Percentiles rank a stretch among this genome's conserved stretches.
These are phyloP conservation scores for Calonectria leucothoes DNA, from an alignment of 2,329 filamentous ascomycete species.

Conservation along the genomic window DNA sequence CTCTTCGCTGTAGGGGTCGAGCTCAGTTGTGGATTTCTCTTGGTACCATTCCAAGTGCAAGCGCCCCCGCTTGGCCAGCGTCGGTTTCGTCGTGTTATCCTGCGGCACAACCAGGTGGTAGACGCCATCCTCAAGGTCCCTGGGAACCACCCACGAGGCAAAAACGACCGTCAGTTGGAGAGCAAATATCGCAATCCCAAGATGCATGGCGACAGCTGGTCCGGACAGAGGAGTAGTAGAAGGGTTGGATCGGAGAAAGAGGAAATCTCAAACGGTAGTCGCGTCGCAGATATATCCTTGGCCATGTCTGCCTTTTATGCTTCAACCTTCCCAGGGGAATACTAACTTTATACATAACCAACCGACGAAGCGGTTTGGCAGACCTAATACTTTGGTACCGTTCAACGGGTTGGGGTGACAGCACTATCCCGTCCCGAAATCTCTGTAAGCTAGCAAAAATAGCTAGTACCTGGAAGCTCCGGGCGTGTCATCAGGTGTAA, in stretches of 20 bases:
- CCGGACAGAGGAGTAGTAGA: no score
- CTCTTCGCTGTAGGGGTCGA: background rate
- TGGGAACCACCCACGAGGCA: conserved; percentile 8
- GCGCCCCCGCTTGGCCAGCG: background rate
- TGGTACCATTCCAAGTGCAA: background rate
- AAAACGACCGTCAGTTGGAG: background rate
- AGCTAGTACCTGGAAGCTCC: no score
- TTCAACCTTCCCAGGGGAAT: background rate
- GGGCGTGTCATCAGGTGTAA: background rate
- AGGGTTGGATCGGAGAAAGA: background rate
- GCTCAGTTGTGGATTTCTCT: background rate
- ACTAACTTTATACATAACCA: no score
- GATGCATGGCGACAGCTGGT: background rate
- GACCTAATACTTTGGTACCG: no score
- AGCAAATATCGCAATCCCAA: background rate
- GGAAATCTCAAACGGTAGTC: background rate
- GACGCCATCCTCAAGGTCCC: conserved; percentile 15
- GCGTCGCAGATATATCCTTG: background rate
- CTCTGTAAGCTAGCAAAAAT: no score
- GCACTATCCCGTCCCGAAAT: no score
- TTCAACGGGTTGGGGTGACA: no score
- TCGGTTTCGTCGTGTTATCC: background rate
- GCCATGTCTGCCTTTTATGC: background rate
- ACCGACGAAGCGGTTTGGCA: no score
- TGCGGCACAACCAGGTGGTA: conserved; percentile 12